Evolutionary conservation across 306 rosid genomes (phyloP).

Genomic region (Herpetospermum pedunculosum): DNA sequence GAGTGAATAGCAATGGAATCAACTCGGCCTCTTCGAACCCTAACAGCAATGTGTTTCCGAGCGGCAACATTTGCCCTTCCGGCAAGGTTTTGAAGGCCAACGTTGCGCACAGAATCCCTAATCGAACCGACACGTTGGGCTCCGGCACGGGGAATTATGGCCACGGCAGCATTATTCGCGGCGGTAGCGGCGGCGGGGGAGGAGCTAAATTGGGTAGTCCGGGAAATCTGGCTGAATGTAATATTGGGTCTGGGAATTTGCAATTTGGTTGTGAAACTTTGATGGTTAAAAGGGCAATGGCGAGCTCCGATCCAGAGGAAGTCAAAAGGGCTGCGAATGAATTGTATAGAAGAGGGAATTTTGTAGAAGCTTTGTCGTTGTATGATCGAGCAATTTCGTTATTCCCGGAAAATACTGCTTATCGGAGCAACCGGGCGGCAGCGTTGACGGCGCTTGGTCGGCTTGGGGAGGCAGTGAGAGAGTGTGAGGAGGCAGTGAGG

Average conservation of each 20-base stretch:
- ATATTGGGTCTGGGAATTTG: constrained; percentile 9
- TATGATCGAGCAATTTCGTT: constrained; percentile 68
- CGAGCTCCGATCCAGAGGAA: constrained; percentile 62
- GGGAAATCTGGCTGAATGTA: constrained; percentile 14
- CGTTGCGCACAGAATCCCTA: constrained; percentile 27
- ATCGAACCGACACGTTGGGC: constrained; percentile 57
- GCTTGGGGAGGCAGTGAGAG: constrained; percentile 59
- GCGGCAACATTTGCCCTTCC: constrained; percentile 64
- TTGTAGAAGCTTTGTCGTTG: constrained; percentile 62
- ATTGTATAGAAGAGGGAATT: constrained; percentile 41
- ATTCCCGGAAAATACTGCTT: constrained; percentile 64
- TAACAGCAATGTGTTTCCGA: constrained; percentile 29
- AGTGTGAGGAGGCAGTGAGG: constrained; percentile 80
- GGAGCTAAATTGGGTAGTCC: constrained; percentile 19
- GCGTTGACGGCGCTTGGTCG: constrained; percentile 77
- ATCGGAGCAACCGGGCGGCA: constrained; percentile 69
- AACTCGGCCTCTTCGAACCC: constrained; percentile 23
- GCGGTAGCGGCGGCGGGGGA: constrained; percentile 30
- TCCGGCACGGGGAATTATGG: constrained; percentile 74
- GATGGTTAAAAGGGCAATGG: constrained; percentile 25
- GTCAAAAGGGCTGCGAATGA: constrained; percentile 62
- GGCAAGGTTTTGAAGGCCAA: constrained; percentile 50
- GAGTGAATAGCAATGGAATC: constrained; percentile 14
- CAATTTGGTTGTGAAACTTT: constrained; percentile 18
- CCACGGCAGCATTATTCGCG: constrained; percentile 74